Percentiles rank a stretch among this genome's conserved stretches.
Evolutionary conservation across 2,329 filamentous ascomycete species (phyloP).

Genomic region (Diplodia intermedia): DNA sequence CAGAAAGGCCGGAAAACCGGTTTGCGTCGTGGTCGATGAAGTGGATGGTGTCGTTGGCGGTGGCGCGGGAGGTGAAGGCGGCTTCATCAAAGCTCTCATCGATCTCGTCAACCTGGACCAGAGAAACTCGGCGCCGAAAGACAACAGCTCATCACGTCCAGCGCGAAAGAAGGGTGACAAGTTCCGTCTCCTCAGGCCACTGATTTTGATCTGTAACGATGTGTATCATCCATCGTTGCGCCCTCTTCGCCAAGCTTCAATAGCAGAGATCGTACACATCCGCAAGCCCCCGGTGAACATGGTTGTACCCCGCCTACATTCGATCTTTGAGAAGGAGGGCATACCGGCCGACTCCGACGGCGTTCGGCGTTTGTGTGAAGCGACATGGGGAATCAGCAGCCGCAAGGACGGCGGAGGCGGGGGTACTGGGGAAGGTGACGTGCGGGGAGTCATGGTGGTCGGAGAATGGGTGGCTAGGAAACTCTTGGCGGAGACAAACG

Average conservation of each 20-base stretch:
- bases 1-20: slow-evolving; percentile 78
- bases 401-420: slow-evolving; percentile 66
- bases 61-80: slow-evolving; percentile 78
- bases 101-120: slow-evolving; percentile 88
- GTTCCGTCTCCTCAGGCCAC: slow-evolving; percentile 83
- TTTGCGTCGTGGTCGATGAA: slow-evolving; percentile 95
- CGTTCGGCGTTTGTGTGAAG: slow-evolving; percentile 81
- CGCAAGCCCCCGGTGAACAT: slow-evolving; percentile 87
- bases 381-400: slow-evolving; percentile 78
- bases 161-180: slow-evolving; percentile 77
- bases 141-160: slow-evolving; percentile 37
- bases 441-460: slow-evolving; percentile 84
- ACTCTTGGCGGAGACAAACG: slow-evolving; percentile 57
- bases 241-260: slow-evolving; percentile 79
- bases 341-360: slow-evolving; percentile 89
- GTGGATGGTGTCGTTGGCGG: slow-evolving; percentile 92
- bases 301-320: slow-evolving; percentile 80
- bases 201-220: slow-evolving; percentile 97
- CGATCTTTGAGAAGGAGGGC: slow-evolving; percentile 86
- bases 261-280: slow-evolving; percentile 91
- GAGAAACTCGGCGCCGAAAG: slow-evolving; percentile 66
- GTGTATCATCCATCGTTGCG: slow-evolving; percentile 90
- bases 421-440: slow-evolving; percentile 73
- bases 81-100: slow-evolving; percentile 93
- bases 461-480: slow-evolving; percentile 85